A percentile compares a stretch with the other conserved stretches of the same genome.
These are phyloP conservation scores for Naganishia onofrii DNA, from an alignment of 768 basidiomycete species.

Conservation along the genomic window DNA sequence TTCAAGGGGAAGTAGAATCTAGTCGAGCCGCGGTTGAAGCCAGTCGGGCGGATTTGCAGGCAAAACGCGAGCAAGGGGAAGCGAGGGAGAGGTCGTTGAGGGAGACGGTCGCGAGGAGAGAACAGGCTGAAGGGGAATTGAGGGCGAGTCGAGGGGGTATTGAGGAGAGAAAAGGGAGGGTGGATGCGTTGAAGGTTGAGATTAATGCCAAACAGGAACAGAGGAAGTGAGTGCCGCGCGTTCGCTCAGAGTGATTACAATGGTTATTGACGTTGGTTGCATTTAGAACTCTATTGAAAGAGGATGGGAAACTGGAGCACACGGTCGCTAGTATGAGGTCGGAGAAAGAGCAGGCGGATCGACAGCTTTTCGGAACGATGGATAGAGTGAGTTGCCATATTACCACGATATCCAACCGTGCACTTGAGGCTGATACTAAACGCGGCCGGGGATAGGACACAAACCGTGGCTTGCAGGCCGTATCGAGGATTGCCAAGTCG, in stretches of 20 bases:
- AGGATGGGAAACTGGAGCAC: constrained; percentile 82
- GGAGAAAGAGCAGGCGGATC: constrained; percentile 76
- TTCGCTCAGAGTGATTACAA: not conserved
- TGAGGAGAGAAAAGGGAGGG: constrained; percentile 56
- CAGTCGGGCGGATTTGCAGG: constrained; percentile 62
- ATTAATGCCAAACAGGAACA: constrained; percentile 69
- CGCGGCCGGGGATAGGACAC: constrained; percentile 66
- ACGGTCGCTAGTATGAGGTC: constrained; percentile 72
- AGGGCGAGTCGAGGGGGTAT: constrained; percentile 58
- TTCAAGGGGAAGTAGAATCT: constrained; percentile 73
- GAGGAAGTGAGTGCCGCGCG: constrained; percentile 60
- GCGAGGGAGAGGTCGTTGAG: not conserved
- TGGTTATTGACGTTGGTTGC: not conserved
- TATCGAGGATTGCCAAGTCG: constrained; percentile 76
- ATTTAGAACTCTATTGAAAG: constrained; percentile 76
- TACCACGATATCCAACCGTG: no score
- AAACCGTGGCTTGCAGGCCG: constrained; percentile 77
- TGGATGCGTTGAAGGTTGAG: constrained; percentile 64
- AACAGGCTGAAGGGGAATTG: constrained; percentile 56
- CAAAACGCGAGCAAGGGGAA: constrained; percentile 48
- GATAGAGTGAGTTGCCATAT: constrained; percentile 85
- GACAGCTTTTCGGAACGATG: constrained; percentile 83
- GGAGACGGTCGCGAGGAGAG: constrained; percentile 42
- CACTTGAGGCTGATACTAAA: no score
- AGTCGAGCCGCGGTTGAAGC: constrained; percentile 61